A percentile compares a stretch with the other conserved stretches of the same genome.
Evolutionary conservation across 768 basidiomycete species (phyloP).

Genomic region (Lactarius evosmus): DNA sequence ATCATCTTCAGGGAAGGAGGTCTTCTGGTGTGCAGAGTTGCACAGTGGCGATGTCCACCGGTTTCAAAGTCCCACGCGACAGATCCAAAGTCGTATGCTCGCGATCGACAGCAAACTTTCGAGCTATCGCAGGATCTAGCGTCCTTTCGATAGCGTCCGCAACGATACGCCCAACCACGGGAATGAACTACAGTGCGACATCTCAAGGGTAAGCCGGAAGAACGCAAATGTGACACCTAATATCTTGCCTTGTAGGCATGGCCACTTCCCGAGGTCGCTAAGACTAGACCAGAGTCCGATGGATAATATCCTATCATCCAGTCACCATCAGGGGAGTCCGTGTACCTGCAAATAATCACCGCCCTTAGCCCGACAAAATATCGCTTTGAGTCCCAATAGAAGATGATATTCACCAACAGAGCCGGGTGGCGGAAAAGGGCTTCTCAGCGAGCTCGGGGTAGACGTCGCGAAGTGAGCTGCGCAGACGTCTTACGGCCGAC

Average conservation of each 20-base stretch:
- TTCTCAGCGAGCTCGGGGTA: conserved; percentile 78
- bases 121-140: conserved; percentile 47
- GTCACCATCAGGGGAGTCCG: conserved; percentile 80
- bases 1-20: conserved; percentile 26
- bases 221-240: conserved; percentile 26
- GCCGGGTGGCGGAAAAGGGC: conserved; percentile 65
- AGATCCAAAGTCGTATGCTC: conserved; percentile 33
- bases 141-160: conserved; percentile 66
- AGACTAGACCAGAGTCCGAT: conserved; percentile 52
- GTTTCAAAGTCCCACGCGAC: conserved; percentile 32
- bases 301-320: conserved; percentile 85
- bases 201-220: neutral
- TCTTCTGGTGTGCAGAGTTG: conserved; percentile 21
- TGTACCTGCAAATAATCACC: conserved; percentile 58
- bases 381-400: too few relatives aligned
- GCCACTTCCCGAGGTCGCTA: conserved; percentile 88
- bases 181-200: conserved; percentile 65
- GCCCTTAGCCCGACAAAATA: neutral
- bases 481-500: conserved; percentile 46
- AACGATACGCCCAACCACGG: conserved; percentile 75
- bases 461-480: conserved; percentile 49
- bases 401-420: conserved; percentile 74
- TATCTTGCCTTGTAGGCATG: conserved; percentile 72
- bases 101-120: conserved; percentile 65
- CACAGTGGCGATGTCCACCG: conserved; percentile 9